A percentile compares a stretch with the other conserved stretches of the same genome.
Evolutionary conservation across 2,329 filamentous ascomycete species (phyloP).

Genomic region (Trichophyton benhamiae): DNA sequence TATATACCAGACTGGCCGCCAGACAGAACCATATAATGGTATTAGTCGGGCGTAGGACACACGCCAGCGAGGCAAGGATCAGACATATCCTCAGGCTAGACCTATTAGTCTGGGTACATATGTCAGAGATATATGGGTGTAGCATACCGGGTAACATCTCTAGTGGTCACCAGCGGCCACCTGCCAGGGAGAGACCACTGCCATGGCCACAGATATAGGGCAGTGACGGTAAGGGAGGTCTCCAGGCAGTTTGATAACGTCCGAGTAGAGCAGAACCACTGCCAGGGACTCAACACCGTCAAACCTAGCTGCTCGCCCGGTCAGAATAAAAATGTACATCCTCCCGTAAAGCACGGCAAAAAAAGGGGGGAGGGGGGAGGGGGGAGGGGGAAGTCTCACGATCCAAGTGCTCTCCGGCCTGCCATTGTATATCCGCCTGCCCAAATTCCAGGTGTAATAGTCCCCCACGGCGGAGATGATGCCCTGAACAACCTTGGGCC

Average conservation of each 20-base stretch:
- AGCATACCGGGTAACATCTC: slow-evolving; percentile 7
- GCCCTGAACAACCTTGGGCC: slow-evolving; percentile 66
- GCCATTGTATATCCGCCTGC: slow-evolving; percentile 57
- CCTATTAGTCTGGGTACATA: neutral
- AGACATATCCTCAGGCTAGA: slow-evolving; percentile 51
- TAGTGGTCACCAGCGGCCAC: neutral
- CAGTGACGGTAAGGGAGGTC: slow-evolving; percentile 69
- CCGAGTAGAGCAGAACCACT: slow-evolving; percentile 88
- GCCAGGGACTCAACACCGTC: slow-evolving; percentile 71
- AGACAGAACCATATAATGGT: slow-evolving; percentile 69
- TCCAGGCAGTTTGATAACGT: slow-evolving; percentile 93
- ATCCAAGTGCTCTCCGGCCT: slow-evolving; percentile 55
- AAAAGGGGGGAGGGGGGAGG: neutral
- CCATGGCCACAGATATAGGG: slow-evolving; percentile 82
- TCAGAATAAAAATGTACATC: neutral
- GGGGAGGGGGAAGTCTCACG: slow-evolving; percentile 40
- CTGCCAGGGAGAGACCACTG: slow-evolving; percentile 38
- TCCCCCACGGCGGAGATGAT: slow-evolving; percentile 66
- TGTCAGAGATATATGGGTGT: neutral
- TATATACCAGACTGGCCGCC: slow-evolving; percentile 41
- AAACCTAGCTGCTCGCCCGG: slow-evolving; percentile 48
- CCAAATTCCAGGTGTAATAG: slow-evolving; percentile 78
- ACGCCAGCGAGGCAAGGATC: slow-evolving; percentile 64
- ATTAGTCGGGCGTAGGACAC: slow-evolving; percentile 82
- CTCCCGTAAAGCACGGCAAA: too few species aligned